Base-by-base conservation (phyloP, 768 basidiomycete species). In the Naganishia onofrii region DNA sequence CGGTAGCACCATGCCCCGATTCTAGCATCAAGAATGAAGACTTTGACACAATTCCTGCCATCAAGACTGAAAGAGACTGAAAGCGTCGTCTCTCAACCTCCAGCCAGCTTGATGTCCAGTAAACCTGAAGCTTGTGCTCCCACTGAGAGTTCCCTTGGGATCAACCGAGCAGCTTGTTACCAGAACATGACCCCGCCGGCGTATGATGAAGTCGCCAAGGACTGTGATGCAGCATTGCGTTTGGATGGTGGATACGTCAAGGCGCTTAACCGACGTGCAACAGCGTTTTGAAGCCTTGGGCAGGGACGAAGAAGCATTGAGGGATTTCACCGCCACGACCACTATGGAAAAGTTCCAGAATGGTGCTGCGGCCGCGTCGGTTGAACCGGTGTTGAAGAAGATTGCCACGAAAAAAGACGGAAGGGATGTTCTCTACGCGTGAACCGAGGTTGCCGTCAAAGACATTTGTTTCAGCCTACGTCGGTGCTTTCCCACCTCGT, bases 101-200 rank as follows among this genome's bases (percentile, higher is more conserved):
- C n/a, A n/a, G n/a, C n/a, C n/a, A n/a, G n/a, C n/a, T n/a, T n/a
- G n/a, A n/a, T n/a, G n/a, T n/a, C n/a, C n/a, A n/a, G n/a, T n/a
- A n/a, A n/a, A n/a, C n/a, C n/a, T n/a, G n/a, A n/a, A n/a, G n/a
- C n/a, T n/a, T n/a, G n/a, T n/a, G n/a, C n/a, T n/a, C n/a, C n/a
- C n/a, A n/a, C n/a, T n/a, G n/a, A n/a, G n/a, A n/a, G n/a, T n/a
- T n/a, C n/a, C n/a, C n/a, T n/a, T n/a, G n/a, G n/a, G n/a, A n/a
- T n/a, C n/a, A 99, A 99, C 82, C 89, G 96, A 64, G 96, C 95
- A 46, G 96, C 96, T 71, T 97, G 95, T 92, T 96, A 94, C 81
- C 87, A 95, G 81, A 93, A 95, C 84, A 88, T 94, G 85, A 82
- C 85, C 15, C 92, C 92, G 2, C 91, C 93, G 66, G 85, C 92